Conservation (phyloP, 2,329 filamentous ascomycete species). For the Amauroascus niger region DNA sequence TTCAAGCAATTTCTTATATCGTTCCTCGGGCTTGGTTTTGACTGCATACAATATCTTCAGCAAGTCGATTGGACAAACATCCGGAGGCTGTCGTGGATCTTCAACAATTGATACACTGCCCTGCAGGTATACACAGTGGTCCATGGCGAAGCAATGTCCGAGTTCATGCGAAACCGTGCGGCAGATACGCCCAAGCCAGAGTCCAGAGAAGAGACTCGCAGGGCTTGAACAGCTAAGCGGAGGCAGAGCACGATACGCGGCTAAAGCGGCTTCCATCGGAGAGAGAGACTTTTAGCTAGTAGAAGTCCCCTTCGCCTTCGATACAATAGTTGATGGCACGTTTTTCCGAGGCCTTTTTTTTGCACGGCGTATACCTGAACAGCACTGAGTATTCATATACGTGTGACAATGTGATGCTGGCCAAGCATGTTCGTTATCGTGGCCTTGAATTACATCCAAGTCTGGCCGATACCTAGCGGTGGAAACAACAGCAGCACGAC, state of each 20-base stretch:
- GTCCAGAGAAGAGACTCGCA: conserved; percentile 25
- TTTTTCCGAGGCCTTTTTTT: conserved; percentile 12
- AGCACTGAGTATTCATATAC: conserved; percentile 40
- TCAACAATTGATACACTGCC: conserved; percentile 25
- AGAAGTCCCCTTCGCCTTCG: neutral
- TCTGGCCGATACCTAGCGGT: conserved; percentile 52
- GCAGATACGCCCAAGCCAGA: conserved; percentile 51
- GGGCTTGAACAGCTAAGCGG: conserved; percentile 9
- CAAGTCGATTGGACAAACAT: conserved; percentile 28
- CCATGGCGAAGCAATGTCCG: conserved; percentile 58
- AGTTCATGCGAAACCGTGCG: conserved; percentile 56
- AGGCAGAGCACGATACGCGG: conserved; percentile 13
- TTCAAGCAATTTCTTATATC: conserved; percentile 20
- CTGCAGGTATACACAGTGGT: conserved; percentile 47
- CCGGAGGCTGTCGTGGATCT: conserved; percentile 27
- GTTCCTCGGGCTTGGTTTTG: conserved; percentile 9
- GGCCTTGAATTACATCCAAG: conserved; percentile 36
- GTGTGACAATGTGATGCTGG: conserved; percentile 51
- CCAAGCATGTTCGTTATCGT: conserved; percentile 50
- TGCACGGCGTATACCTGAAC: conserved; percentile 10
- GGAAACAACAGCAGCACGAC: conserved; percentile 53
- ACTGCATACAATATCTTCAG: conserved; percentile 23
- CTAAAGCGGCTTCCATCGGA: conserved; percentile 17
- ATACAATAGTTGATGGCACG: neutral
- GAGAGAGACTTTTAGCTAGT: neutral